A percentile compares a stretch with the other conserved stretches of the same genome.
These are phyloP conservation scores for Phytophthora sojae DNA, from an alignment of 352 stramenopile species.

Conservation along the genomic window DNA sequence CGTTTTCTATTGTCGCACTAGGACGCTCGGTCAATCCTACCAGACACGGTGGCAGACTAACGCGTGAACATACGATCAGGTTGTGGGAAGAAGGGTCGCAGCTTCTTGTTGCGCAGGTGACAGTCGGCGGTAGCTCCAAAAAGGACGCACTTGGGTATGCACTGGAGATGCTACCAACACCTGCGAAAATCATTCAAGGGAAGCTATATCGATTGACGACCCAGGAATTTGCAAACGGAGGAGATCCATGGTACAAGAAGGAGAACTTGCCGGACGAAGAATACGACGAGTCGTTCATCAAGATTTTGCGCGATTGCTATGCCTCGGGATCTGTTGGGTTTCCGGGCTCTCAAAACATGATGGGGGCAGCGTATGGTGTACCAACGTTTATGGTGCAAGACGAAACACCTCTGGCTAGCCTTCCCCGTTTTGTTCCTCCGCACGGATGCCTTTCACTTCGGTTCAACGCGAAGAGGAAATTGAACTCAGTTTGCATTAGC, in stretches of 20 bases:
- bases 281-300: conserved; percentile 88
- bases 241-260: conserved; percentile 92
- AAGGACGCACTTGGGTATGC: conserved; percentile 83
- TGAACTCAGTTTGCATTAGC: conserved; percentile 66
- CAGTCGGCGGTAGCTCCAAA: conserved; percentile 66
- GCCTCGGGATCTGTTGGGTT: conserved; percentile 83
- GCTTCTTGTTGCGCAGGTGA: conserved; percentile 66
- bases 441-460: conserved; percentile 62
- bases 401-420: conserved; percentile 67
- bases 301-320: conserved; percentile 89
- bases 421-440: conserved; percentile 68
- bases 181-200: conserved; percentile 75
- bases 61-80: conserved; percentile 78
- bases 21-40: conserved; percentile 80
- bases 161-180: conserved; percentile 60
- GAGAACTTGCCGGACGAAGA: conserved; percentile 89
- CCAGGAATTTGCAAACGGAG: conserved; percentile 88
- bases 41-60: conserved; percentile 68
- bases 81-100: conserved; percentile 88
- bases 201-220: conserved; percentile 90
- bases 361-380: conserved; percentile 83
- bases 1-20: conserved; percentile 83
- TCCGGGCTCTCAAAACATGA: conserved; percentile 89
- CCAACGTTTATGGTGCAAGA: conserved; percentile 87
- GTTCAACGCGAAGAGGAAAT: conserved; percentile 75